Evolutionary conservation across 805 yeast species (phyloP), one percentile per base, ranked within the genome.

Genomic region (Nakazawaea ishiwadae): DNA sequence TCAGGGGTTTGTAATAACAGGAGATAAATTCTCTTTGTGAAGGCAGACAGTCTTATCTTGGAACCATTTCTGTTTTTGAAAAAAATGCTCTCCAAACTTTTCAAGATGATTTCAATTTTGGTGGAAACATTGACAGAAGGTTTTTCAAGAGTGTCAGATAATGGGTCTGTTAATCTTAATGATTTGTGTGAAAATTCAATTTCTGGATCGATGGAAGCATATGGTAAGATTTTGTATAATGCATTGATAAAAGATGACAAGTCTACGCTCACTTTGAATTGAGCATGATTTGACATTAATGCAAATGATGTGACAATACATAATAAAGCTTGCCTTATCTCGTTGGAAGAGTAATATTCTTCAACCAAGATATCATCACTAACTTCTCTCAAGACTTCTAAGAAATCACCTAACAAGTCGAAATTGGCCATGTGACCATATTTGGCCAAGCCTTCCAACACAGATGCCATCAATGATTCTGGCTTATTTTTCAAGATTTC

Each of bases 351-450:
- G 14, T 68, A 59, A 29, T 60, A 48, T 3, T 67, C 54, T 44
- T 75, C 71, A 7, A 71, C 75, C 48, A 63, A 63, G 39, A 54
- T 56, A 42, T 75, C 85, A 10, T 54, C 52, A 58, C 88, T 77
- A 18, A 90, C 75, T 60, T 93, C 98, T 50, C 90, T 73, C 59
- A 93, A 71, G 6, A 90, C 96, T 56, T 84, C 95, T 39, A 93
- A 68, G 62, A 93, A 80, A 58, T 93, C 99, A 19, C 98, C 98
- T 51, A 93, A 73, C 34, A 93, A 68, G 50, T 93, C 98, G 44
- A 91, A 79, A 56, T 93, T 93, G 18, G 95, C 89, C 80, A 90
- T 81, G 53, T 84, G 93, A 2, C 98, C 96, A 56, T 82, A 89
- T 55, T 79, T 78, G 1, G 97, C 85, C 43, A 93, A 65, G 3